Evolutionary conservation across 2,329 filamentous ascomycete species (phyloP).

Genomic region (Nigrospora sphaerica): DNA sequence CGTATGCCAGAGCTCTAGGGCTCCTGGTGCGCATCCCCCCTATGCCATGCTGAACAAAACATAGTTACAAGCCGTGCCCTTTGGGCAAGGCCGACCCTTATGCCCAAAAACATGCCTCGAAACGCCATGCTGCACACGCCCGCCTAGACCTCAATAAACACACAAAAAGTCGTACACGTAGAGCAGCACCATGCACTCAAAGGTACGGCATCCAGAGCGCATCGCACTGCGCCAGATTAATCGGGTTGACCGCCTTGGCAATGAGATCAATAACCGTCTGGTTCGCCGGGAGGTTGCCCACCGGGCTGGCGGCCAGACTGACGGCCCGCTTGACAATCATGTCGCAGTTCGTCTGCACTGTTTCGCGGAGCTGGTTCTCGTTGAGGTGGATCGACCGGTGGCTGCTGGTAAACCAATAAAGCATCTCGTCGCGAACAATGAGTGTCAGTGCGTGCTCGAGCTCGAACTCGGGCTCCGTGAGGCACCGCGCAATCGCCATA

Average conservation of each 20-base stretch:
- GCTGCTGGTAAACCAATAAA: slow-evolving; percentile 84
- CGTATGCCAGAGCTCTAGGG: no score
- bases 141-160: no score
- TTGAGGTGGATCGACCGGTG: slow-evolving; percentile 56
- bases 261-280: slow-evolving; percentile 96
- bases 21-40: no score
- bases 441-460: slow-evolving; percentile 92
- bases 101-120: no score
- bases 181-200: slow-evolving; percentile 33
- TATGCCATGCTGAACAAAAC: no score
- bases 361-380: slow-evolving; percentile 66
- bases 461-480: slow-evolving; percentile 83
- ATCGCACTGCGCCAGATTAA: slow-evolving; percentile 82
- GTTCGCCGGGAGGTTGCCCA: slow-evolving; percentile 82
- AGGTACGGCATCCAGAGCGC: slow-evolving; percentile 97
- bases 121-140: no score
- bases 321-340: slow-evolving; percentile 86
- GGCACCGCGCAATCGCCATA: slow-evolving; percentile 91
- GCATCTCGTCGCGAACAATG: slow-evolving; percentile 96
- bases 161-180: no score
- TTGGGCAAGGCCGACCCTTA: no score
- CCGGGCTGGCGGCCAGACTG: slow-evolving; percentile 70
- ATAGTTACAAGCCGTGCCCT: no score
- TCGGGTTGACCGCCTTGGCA: slow-evolving; percentile 85
- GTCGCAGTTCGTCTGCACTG: slow-evolving; percentile 81